phyloP scores from a whole-genome alignment of 768 basidiomycete species.

The Amanita subjunquillea region DNA sequence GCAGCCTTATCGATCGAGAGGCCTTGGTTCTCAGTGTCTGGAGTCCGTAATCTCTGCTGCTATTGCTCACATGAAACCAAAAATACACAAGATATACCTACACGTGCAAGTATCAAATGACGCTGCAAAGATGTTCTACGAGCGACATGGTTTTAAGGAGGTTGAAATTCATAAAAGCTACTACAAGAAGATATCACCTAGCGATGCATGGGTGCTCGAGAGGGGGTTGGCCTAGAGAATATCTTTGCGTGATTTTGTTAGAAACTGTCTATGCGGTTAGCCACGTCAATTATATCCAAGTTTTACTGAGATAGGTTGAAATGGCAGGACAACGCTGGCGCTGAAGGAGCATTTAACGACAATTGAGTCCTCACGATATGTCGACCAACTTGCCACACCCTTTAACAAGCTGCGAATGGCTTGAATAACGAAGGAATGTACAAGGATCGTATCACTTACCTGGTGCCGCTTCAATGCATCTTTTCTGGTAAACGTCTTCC shows the following conservation, averaged over 20 bases:
- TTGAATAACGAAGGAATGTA: conserved; percentile 8
- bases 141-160: conserved; percentile 72
- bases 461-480: conserved; percentile 83
- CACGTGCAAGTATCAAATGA: conserved; percentile 83
- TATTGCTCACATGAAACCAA: conserved; percentile 42
- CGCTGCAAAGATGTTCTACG: conserved; percentile 74
- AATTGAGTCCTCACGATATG: conserved; percentile 13
- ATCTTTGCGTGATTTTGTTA: neutral
- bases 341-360: neutral
- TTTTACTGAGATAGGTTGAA: neutral
- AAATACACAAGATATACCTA: conserved; percentile 64
- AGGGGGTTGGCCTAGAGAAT: conserved; percentile 26
- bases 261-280: neutral
- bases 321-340: neutral
- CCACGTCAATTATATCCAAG: conserved; percentile 3
- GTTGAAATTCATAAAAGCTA: conserved; percentile 58
- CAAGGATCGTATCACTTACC: conserved; percentile 28
- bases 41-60: conserved; percentile 60
- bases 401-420: conserved; percentile 53
- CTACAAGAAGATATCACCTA: conserved; percentile 83
- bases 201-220: conserved; percentile 84
- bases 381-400: conserved; percentile 67
- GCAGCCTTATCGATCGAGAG: conserved; percentile 79
- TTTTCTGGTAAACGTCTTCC: conserved; percentile 82
- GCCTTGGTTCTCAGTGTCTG: conserved; percentile 64